These are phyloP conservation scores for Ceratobasidium sp. DNA, from an alignment of 1,284 basidiomycete genomes.

Conservation along the genomic window DNA sequence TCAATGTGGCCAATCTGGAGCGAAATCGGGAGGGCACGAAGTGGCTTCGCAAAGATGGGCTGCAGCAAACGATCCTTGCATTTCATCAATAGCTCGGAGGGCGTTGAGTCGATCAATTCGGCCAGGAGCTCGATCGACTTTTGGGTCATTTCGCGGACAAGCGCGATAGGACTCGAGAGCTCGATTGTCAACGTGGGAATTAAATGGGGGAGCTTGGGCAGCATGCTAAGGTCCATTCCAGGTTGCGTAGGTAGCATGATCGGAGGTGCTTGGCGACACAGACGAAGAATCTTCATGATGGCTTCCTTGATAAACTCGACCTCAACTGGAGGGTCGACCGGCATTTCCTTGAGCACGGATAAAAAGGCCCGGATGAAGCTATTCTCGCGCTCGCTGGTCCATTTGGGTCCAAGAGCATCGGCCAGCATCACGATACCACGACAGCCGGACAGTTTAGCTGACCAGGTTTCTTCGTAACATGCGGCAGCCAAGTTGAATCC, in stretches of 20 bases:
- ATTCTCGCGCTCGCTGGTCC: constrained; percentile 90
- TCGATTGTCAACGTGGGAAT: constrained; percentile 92
- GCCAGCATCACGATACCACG: constrained; percentile 85
- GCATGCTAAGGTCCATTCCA: constrained; percentile 29
- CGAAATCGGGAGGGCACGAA: constrained; percentile 95
- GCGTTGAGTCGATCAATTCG: constrained; percentile 77
- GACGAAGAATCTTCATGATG: constrained; percentile 80
- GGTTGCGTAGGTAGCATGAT: constrained; percentile 35
- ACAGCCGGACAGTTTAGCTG: constrained; percentile 88
- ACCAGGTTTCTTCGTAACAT: constrained; percentile 92
- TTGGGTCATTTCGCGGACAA: constrained; percentile 89
- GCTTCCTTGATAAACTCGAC: constrained; percentile 85
- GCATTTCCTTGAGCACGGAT: constrained; percentile 96
- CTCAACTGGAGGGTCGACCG: constrained; percentile 88
- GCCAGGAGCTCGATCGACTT: constrained; percentile 86
- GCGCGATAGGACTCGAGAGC: constrained; percentile 87
- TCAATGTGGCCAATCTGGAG: constrained; percentile 99
- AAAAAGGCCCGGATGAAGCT: constrained; percentile 93
- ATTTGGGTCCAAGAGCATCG: constrained; percentile 77
- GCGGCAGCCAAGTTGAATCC: constrained; percentile 62
- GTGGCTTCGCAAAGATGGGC: constrained; percentile 95
- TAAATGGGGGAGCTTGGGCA: constrained; percentile 60
- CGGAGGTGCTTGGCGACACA: constrained; percentile 67
- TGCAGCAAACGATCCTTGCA: constrained; percentile 90
- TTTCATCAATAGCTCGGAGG: constrained; percentile 84